Percentiles rank a stretch among this genome's conserved stretches.
phyloP scores from a whole-genome alignment of 352 stramenopile species.

The Phytophthora chlamydospora region DNA sequence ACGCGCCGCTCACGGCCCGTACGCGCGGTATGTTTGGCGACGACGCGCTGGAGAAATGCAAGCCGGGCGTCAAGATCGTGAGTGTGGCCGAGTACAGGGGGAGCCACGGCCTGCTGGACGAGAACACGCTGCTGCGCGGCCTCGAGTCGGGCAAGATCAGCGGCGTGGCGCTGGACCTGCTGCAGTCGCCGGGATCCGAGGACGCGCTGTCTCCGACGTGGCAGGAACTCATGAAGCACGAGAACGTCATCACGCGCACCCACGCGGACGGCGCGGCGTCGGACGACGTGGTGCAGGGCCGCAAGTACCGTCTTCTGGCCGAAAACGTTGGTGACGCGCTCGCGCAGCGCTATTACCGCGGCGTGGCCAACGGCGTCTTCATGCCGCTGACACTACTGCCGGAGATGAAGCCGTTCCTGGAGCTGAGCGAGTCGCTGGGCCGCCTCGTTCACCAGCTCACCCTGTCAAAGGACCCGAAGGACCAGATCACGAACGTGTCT shows the following conservation, averaged over 20 bases:
- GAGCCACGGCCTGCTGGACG: conserved; percentile 80
- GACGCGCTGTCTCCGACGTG: conserved; percentile 48
- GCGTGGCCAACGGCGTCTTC: conserved; percentile 86
- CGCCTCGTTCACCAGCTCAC: conserved; percentile 74
- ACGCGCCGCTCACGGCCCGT: conserved; percentile 94
- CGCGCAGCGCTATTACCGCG: conserved; percentile 70
- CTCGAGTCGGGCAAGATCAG: conserved; percentile 81
- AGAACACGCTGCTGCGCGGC: conserved; percentile 71
- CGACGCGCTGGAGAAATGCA: conserved; percentile 86
- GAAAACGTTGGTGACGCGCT: conserved; percentile 83
- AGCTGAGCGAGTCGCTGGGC: conserved; percentile 72
- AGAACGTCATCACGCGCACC: conserved; percentile 86
- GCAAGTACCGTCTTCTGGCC: conserved; percentile 77
- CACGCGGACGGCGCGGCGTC: conserved; percentile 89
- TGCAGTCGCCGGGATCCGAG: conserved; percentile 37
- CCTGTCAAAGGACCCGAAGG: conserved; percentile 66
- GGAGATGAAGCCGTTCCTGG: conserved; percentile 85
- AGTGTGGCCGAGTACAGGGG: conserved; percentile 79
- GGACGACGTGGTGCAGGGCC: conserved; percentile 77
- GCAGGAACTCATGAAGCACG: conserved; percentile 81
- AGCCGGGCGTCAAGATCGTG: conserved; percentile 90
- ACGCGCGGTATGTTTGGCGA: conserved; percentile 91
- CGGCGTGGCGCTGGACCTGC: conserved; percentile 84
- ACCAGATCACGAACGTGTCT: conserved; percentile 69
- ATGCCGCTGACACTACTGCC: conserved; percentile 77